Evolutionary conservation across 306 rosid species (phyloP).

Genomic region (Vicia sativa): DNA sequence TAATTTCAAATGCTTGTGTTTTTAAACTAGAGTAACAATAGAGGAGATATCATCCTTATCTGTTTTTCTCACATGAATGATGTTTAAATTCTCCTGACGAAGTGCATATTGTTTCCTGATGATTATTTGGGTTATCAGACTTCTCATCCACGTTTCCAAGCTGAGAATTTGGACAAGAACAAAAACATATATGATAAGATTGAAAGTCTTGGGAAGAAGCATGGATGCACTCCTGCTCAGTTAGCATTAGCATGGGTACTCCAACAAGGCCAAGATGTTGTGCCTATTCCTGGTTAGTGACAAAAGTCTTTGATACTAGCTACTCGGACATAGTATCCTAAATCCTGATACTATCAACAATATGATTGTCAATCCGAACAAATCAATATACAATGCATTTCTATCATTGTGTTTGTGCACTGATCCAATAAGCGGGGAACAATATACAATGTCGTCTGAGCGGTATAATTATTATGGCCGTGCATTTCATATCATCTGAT

Average conservation of each 20-base stretch:
- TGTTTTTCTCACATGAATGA: background rate
- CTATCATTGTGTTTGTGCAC: too few relatives aligned
- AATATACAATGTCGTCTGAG: too few relatives aligned
- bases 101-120: background rate
- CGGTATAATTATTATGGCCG: too few relatives aligned
- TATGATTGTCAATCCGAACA: too few relatives aligned
- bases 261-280: conserved; percentile 63
- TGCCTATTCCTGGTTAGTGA: conserved; percentile 50
- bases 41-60: background rate
- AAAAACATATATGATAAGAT: conserved; percentile 50
- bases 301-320: background rate
- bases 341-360: too few relatives aligned
- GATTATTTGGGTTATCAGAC: conserved; percentile 36
- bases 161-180: conserved; percentile 55
- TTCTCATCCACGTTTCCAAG: conserved; percentile 54
- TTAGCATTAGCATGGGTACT: conserved; percentile 73
- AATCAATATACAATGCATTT: too few relatives aligned
- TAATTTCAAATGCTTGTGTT: too few relatives aligned
- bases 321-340: too few relatives aligned
- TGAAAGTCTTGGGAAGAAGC: conserved; percentile 54
- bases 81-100: background rate
- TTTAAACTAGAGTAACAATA: too few relatives aligned
- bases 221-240: conserved; percentile 57
- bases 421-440: too few relatives aligned
- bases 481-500: too few relatives aligned